Conservation (phyloP, 805 yeast species). For the Pichia pseudocactophila region DNA sequence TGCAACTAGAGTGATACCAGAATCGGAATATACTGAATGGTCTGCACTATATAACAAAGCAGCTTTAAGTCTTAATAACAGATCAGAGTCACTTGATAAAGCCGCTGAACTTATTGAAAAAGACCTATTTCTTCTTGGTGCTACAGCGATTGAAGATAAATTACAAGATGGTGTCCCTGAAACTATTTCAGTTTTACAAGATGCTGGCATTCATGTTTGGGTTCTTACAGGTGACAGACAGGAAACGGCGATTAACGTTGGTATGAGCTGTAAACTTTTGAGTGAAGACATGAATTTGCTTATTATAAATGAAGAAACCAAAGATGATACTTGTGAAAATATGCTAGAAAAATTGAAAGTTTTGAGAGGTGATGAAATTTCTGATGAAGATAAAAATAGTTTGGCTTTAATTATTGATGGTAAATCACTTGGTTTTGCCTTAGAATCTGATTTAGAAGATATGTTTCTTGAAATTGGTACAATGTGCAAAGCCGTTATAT, state of each 20-base stretch:
- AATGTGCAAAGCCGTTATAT: conserved; percentile 88
- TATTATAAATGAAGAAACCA: conserved; percentile 78
- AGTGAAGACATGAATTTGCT: conserved; percentile 94
- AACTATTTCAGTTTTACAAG: conserved; percentile 88
- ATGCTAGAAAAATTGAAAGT: conserved; percentile 69
- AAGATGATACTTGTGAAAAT: conserved; percentile 68
- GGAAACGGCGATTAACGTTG: conserved; percentile 97
- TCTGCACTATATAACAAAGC: conserved; percentile 60
- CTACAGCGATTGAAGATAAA: conserved; percentile 97
- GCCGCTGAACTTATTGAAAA: conserved; percentile 86
- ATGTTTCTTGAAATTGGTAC: conserved; percentile 71
- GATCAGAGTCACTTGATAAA: conserved; percentile 70
- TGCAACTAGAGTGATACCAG: conserved; percentile 74
- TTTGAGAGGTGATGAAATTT: conserved; percentile 54
- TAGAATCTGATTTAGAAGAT: conserved; percentile 74
- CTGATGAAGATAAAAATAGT: conserved; percentile 62
- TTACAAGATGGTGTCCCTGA: conserved; percentile 98
- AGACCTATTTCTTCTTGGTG: conserved; percentile 76
- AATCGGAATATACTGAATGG: conserved; percentile 74
- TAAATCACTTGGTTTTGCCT: conserved; percentile 76
- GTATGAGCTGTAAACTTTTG: conserved; percentile 91
- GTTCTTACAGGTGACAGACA: conserved; percentile 97
- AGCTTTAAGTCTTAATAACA: conserved; percentile 66
- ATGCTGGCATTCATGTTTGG: conserved; percentile 97
- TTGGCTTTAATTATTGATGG: conserved; percentile 93